These are phyloP conservation scores for Leucaena leucocephala DNA, from an alignment of 306 rosid genomes.

Conservation along the genomic window DNA sequence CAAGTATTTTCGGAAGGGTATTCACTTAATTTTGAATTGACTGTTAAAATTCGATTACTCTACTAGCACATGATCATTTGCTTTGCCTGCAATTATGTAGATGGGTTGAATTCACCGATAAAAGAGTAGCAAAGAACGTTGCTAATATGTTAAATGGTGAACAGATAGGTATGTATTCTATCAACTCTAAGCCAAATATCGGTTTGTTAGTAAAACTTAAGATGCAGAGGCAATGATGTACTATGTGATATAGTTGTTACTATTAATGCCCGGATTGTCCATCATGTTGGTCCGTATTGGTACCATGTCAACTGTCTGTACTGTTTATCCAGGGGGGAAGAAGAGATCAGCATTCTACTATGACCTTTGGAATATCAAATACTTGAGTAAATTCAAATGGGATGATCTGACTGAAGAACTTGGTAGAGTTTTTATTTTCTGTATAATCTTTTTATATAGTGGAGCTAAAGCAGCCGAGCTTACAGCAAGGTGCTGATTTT, in stretches of 20 bases:
- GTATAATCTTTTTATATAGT: slow-evolving; percentile 4
- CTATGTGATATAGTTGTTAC: neutral
- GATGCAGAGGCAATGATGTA: neutral
- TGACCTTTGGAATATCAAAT: slow-evolving; percentile 96
- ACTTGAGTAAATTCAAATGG: slow-evolving; percentile 95
- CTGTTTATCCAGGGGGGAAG: slow-evolving; percentile 63
- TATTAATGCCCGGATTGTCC: slow-evolving; percentile 3
- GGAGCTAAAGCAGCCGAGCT: slow-evolving; percentile 32
- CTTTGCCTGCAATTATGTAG: slow-evolving; percentile 47
- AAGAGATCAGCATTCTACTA: slow-evolving; percentile 79
- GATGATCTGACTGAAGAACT: slow-evolving; percentile 86
- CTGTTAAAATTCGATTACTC: neutral
- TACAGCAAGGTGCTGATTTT: slow-evolving; percentile 23
- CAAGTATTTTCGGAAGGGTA: slow-evolving; percentile 76
- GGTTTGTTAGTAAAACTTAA: neutral
- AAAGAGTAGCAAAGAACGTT: slow-evolving; percentile 78
- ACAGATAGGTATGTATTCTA: slow-evolving; percentile 65
- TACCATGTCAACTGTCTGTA: slow-evolving; percentile 11
- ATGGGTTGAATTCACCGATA: slow-evolving; percentile 86
- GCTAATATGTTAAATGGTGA: slow-evolving; percentile 86
- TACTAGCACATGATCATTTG: slow-evolving; percentile 15
- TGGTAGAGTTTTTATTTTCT: slow-evolving; percentile 52
- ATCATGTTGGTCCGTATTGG: slow-evolving; percentile 5
- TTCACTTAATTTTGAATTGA: slow-evolving; percentile 32
- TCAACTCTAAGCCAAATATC: neutral